Evolutionary conservation across 768 basidiomycete genomes (phyloP).

Genomic region (Jaapia argillacea): DNA sequence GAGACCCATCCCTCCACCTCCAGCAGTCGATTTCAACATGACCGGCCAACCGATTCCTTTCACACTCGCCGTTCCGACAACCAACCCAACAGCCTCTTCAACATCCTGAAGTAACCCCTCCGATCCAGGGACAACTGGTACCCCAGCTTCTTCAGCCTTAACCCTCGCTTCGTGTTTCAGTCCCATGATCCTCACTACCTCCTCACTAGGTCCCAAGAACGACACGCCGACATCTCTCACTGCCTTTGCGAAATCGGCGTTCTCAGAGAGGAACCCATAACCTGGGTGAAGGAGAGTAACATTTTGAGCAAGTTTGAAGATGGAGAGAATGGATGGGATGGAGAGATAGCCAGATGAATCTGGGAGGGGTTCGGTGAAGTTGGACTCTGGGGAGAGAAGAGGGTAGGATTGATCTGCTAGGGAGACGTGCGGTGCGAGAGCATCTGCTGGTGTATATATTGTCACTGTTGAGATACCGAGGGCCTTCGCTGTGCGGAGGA

Average conservation of each 20-base stretch:
- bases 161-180: slow-evolving; percentile 48
- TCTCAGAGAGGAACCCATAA: slow-evolving; percentile 60
- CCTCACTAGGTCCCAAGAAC: slow-evolving; percentile 47
- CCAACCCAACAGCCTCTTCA: slow-evolving; percentile 29
- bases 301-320: slow-evolving; percentile 25
- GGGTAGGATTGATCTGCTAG: slow-evolving; percentile 41
- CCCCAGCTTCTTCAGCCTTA: slow-evolving; percentile 33
- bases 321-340: slow-evolving; percentile 24
- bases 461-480: slow-evolving; percentile 45
- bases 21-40: slow-evolving; percentile 58
- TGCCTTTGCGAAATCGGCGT: slow-evolving; percentile 39
- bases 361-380: slow-evolving; percentile 11
- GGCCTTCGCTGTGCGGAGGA: slow-evolving; percentile 43
- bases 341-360: slow-evolving; percentile 38
- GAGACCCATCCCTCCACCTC: slow-evolving; percentile 64
- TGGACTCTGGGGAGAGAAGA: slow-evolving; percentile 17
- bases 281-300: slow-evolving; percentile 53
- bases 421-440: slow-evolving; percentile 46
- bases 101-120: slow-evolving; percentile 31
- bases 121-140: slow-evolving; percentile 50
- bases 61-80: slow-evolving; percentile 16
- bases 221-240: slow-evolving; percentile 38
- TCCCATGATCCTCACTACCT: slow-evolving; percentile 44
- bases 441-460: slow-evolving; percentile 49
- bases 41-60: slow-evolving; percentile 44